A percentile compares a stretch with the other conserved stretches of the same genome.
Conservation (phyloP, 2,329 filamentous ascomycete species). For the Akanthomyces dipterigenus region DNA sequence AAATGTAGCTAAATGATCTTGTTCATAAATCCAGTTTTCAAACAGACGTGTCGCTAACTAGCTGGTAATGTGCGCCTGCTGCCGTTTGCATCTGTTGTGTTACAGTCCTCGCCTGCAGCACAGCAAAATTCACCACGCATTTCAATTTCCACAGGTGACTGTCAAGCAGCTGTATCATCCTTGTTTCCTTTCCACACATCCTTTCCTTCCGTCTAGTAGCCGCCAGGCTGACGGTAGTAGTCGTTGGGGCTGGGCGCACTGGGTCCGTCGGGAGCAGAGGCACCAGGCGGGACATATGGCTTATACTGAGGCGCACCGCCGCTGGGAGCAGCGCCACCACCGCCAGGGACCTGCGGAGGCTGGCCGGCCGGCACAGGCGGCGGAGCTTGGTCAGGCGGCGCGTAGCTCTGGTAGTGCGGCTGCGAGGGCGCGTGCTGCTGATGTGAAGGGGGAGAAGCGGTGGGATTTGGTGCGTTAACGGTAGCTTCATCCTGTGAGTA, state of each 20-base stretch:
- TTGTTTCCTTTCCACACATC: not conserved
- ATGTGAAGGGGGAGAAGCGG: conserved; percentile 21
- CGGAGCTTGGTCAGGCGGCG: conserved; percentile 30
- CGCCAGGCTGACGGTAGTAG: conserved; percentile 45
- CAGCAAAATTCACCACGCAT: not conserved
- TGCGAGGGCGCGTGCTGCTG: conserved; percentile 23
- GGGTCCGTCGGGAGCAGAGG: conserved; percentile 28
- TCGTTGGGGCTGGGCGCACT: conserved; percentile 48
- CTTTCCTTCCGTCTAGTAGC: conserved; percentile 20
- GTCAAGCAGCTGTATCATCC: not conserved
- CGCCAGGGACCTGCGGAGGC: conserved; percentile 24
- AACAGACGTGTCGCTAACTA: conserved; percentile 8
- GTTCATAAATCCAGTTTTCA: not conserved
- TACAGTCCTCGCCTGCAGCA: not conserved
- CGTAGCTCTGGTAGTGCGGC: conserved; percentile 38
- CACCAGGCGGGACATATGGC: conserved; percentile 48
- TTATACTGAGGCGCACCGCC: conserved; percentile 46
- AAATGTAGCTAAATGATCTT: not conserved
- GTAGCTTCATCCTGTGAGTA: conserved; percentile 39
- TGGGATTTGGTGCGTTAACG: conserved; percentile 23
- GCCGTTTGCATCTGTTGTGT: not conserved
- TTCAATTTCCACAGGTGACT: no score
- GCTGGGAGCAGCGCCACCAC: conserved; percentile 22
- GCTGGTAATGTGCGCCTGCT: conserved; percentile 2
- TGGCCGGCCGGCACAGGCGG: conserved; percentile 35